Evolutionary conservation across 2,329 filamentous ascomycete genomes (phyloP).

Genomic region (Clonostachys byssicola): DNA sequence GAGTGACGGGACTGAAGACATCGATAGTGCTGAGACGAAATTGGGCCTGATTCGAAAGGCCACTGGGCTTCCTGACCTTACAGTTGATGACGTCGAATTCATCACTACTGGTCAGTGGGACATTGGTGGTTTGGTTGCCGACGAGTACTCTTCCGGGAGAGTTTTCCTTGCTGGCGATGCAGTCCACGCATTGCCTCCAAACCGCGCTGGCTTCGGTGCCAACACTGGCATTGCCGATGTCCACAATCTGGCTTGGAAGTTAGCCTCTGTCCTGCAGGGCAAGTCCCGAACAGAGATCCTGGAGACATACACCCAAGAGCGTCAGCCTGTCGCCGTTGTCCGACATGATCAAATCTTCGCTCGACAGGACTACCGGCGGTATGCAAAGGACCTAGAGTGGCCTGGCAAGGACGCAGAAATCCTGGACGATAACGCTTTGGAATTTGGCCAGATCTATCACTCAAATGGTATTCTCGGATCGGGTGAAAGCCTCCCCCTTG

Average conservation of each 20-base stretch:
- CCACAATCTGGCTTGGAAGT: slow-evolving; percentile 36
- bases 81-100: slow-evolving; percentile 7
- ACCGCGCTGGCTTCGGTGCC: slow-evolving; percentile 22
- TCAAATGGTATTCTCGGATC: not conserved
- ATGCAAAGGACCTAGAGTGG: slow-evolving; percentile 5
- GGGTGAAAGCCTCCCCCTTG: slow-evolving; percentile 2
- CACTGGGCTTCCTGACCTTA: slow-evolving; percentile 3
- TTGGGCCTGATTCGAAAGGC: not conserved
- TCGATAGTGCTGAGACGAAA: not conserved
- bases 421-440: not conserved
- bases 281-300: slow-evolving; percentile 15
- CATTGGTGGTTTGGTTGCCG: slow-evolving; percentile 13
- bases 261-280: slow-evolving; percentile 22
- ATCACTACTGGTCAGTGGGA: slow-evolving; percentile 13
- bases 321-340: slow-evolving; percentile 22
- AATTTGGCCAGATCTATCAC: not conserved
- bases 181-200: slow-evolving; percentile 23
- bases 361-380: slow-evolving; percentile 10
- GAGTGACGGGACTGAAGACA: not conserved
- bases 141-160: slow-evolving; percentile 18
- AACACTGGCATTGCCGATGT: slow-evolving; percentile 30
- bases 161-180: slow-evolving; percentile 25
- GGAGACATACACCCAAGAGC: slow-evolving; percentile 30
- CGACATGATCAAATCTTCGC: slow-evolving; percentile 15
- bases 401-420: not conserved